Evolutionary conservation across 2,329 filamentous ascomycete genomes (phyloP).

Genomic region (Aschersonia sp.): DNA sequence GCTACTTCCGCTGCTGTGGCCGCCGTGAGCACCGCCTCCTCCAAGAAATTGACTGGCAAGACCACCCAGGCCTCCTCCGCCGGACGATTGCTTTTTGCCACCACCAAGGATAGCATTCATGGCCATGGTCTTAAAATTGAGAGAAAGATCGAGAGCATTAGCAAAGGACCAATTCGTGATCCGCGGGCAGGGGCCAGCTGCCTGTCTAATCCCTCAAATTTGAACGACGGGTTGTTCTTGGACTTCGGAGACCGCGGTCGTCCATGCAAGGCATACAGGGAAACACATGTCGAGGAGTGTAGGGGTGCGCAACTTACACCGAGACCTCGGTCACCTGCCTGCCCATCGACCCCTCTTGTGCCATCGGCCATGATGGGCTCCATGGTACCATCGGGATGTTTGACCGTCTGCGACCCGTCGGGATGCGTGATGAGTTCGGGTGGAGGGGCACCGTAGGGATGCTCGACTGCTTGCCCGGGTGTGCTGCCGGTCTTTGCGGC

Average conservation of each 20-base stretch:
- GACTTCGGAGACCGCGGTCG: too few relatives aligned
- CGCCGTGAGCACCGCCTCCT: slow-evolving; percentile 15
- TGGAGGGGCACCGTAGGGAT: slow-evolving; percentile 47
- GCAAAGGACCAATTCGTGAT: not conserved
- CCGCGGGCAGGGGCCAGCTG: too few relatives aligned
- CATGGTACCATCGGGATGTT: slow-evolving; percentile 44
- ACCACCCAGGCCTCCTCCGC: slow-evolving; percentile 12
- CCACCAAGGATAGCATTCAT: slow-evolving; percentile 43
- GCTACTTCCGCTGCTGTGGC: slow-evolving; percentile 18
- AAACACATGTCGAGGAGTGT: too few relatives aligned
- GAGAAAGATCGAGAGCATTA: not conserved
- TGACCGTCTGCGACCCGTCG: slow-evolving; percentile 47
- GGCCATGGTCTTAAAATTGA: slow-evolving; percentile 35
- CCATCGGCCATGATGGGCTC: slow-evolving; percentile 42
- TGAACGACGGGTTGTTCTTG: too few relatives aligned
- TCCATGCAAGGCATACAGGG: too few relatives aligned
- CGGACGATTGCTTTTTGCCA: slow-evolving; percentile 20
- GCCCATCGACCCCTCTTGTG: slow-evolving; percentile 34
- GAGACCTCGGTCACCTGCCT: slow-evolving; percentile 44
- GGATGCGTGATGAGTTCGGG: slow-evolving; percentile 45
- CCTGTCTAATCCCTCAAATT: too few relatives aligned
- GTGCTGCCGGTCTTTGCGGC: slow-evolving; percentile 47
- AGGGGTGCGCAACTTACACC: slow-evolving; percentile 35
- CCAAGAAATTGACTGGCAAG: slow-evolving; percentile 10
- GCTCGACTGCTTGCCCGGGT: slow-evolving; percentile 38